These are phyloP conservation scores for Starmerella khaoyaiensis DNA, from an alignment of 805 yeast genomes.

Conservation along the genomic window DNA sequence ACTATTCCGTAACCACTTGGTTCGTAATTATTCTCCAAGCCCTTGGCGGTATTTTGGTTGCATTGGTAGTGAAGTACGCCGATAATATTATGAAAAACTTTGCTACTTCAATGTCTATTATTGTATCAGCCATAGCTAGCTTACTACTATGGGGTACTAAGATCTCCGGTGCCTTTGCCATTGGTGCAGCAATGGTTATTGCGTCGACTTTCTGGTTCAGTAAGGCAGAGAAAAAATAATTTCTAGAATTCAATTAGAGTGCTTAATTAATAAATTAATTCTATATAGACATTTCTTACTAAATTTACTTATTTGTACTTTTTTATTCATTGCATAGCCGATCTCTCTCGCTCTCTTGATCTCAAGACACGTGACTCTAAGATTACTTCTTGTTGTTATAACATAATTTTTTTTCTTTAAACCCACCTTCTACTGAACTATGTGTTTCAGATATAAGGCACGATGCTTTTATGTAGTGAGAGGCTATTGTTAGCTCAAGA, in stretches of 20 bases:
- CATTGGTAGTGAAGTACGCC: slow-evolving; percentile 33
- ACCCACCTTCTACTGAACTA: no score
- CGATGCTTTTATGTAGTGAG: no score
- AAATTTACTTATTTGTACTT: no score
- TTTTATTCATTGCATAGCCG: no score
- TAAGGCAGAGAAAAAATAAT: slow-evolving; percentile 12
- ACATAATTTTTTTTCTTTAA: no score
- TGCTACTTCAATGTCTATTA: slow-evolving; percentile 32
- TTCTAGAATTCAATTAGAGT: background rate
- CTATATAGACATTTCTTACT: background rate
- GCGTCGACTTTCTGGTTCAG: slow-evolving; percentile 31
- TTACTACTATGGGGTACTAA: slow-evolving; percentile 29
- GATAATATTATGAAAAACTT: slow-evolving; percentile 34
- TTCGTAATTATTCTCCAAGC: slow-evolving; percentile 32
- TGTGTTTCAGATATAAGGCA: no score
- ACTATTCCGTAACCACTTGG: slow-evolving; percentile 31
- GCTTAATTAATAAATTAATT: background rate
- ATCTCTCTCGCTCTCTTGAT: no score
- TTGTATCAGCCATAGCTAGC: slow-evolving; percentile 30
- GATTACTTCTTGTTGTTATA: no score
- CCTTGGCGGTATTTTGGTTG: slow-evolving; percentile 32
- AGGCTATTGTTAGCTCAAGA: background rate
- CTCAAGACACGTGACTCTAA: no score
- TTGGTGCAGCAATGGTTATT: slow-evolving; percentile 29
- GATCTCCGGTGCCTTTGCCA: slow-evolving; percentile 27